These are phyloP conservation scores for Ganoderma multipileum DNA, from an alignment of 1,284 basidiomycete genomes.

Conservation along the genomic window DNA sequence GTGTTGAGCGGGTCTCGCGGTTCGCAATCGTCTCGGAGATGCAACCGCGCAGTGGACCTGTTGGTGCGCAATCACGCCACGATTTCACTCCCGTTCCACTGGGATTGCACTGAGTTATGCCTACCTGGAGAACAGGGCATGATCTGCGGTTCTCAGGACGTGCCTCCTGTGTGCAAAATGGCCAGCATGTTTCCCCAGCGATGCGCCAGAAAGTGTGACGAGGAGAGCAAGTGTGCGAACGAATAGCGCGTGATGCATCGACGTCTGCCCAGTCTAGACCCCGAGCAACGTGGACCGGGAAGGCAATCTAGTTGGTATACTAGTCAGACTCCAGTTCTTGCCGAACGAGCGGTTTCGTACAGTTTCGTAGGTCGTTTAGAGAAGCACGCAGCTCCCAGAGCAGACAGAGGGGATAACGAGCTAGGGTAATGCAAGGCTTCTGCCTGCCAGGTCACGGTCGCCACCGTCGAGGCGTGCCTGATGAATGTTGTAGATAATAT, in stretches of 20 bases:
- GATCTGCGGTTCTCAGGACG: not conserved
- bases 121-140: conserved; percentile 22
- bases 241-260: conserved; percentile 1
- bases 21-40: conserved; percentile 49
- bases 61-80: not conserved
- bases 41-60: conserved; percentile 21
- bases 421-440: conserved; percentile 24
- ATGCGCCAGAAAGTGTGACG: conserved; percentile 4
- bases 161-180: conserved; percentile 10
- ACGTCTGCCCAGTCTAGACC: not conserved
- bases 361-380: not conserved
- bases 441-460: not conserved
- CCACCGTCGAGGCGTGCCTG: not conserved
- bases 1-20: conserved; percentile 65
- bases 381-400: conserved; percentile 11
- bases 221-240: conserved; percentile 9
- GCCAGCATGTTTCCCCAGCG: conserved; percentile 2
- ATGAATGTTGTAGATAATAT: not conserved
- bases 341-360: too few relatives aligned
- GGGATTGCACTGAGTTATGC: not conserved
- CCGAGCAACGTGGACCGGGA: not conserved
- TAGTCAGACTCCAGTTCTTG: not conserved
- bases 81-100: not conserved
- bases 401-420: conserved; percentile 17
- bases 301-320: not conserved